Conservation (phyloP, 2,329 filamentous ascomycete species). For the Biscogniauxia sp. region DNA sequence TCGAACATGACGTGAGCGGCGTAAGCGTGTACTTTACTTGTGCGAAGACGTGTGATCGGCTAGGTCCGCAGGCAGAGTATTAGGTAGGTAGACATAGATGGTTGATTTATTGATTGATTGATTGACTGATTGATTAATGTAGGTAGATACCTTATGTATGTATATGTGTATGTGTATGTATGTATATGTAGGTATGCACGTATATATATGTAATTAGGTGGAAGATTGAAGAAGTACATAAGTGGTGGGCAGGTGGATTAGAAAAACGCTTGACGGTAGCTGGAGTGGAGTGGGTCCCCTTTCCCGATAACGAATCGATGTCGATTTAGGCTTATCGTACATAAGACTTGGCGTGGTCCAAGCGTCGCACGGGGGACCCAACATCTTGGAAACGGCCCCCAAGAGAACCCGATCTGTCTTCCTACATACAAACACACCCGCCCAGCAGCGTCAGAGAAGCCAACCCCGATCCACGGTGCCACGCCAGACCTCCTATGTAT, state of each 20-base stretch:
- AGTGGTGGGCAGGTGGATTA: background rate
- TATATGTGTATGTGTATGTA: too few species aligned
- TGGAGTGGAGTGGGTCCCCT: background rate
- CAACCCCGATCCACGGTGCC: too few species aligned
- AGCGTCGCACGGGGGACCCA: background rate
- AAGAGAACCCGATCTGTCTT: background rate
- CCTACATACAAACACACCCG: background rate
- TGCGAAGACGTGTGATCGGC: background rate
- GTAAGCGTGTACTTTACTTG: background rate
- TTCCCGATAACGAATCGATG: conserved; percentile 1
- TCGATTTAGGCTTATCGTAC: conserved; percentile 1
- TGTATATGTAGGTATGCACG: too few species aligned
- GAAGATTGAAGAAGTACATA: too few species aligned
- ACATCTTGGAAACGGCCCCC: background rate
- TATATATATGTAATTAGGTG: too few species aligned
- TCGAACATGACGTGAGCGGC: conserved; percentile 44
- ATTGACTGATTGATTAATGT: too few species aligned
- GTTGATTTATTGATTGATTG: background rate
- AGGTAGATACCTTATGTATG: too few species aligned
- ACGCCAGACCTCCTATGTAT: background rate
- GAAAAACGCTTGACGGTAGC: background rate
- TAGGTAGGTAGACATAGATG: background rate
- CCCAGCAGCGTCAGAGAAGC: too few species aligned
- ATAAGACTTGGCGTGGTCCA: background rate
- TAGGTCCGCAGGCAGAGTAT: background rate